Conservation (phyloP, 169 alveolate species). For the Cryptosporidium parvum region DNA sequence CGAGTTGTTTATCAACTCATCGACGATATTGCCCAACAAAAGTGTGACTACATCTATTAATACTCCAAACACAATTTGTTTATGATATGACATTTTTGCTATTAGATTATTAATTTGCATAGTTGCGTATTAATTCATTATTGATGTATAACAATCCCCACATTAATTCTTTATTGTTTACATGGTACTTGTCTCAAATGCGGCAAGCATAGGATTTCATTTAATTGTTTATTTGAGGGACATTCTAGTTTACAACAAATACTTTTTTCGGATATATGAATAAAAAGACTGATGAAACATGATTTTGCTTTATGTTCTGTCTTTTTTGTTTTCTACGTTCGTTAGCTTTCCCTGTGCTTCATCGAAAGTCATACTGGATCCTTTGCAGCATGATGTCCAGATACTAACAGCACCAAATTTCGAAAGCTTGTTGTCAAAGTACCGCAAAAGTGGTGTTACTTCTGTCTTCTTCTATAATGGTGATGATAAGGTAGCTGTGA, state of each 20-base stretch:
- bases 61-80: slow-evolving; percentile 29
- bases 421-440: slow-evolving; percentile 80
- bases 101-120: background rate
- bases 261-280: background rate
- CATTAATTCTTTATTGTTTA: background rate
- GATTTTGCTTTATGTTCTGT: background rate
- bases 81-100: background rate
- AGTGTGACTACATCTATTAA: slow-evolving; percentile 40
- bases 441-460: slow-evolving; percentile 81
- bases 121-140: background rate
- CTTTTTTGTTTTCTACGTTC: background rate
- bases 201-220: slow-evolving; percentile 16
- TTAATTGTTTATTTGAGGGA: background rate
- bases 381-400: slow-evolving; percentile 67
- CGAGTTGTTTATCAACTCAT: slow-evolving; percentile 90
- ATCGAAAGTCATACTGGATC: slow-evolving; percentile 35
- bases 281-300: background rate
- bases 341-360: background rate
- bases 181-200: slow-evolving; percentile 27
- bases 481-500: slow-evolving; percentile 78
- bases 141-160: background rate
- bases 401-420: slow-evolving; percentile 76
- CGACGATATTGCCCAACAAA: slow-evolving; percentile 92
- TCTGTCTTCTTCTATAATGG: slow-evolving; percentile 84
- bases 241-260: background rate